Base-by-base conservation (phyloP, 495 filamentous ascomycete species). In the Penicillium manginii region DNA sequence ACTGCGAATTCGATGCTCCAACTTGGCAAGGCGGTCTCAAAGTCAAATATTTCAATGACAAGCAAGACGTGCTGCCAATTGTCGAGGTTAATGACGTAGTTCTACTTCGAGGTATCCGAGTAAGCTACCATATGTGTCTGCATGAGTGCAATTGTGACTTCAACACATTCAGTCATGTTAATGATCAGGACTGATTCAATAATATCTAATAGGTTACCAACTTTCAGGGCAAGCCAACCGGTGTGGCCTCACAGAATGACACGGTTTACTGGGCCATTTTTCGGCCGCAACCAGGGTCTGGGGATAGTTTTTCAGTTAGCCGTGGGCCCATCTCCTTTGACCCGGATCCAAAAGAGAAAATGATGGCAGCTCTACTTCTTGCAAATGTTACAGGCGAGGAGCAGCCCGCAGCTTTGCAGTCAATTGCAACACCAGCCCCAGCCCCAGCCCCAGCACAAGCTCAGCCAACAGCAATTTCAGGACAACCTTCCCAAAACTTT, bases 1-100 rank as follows among this genome's bases (percentile, higher is more conserved):
- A 84, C 59, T 57, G 53, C 0, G 62, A 74, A 14, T 65, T 76
- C 11, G 69, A 75, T 56, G 59, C 54, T 14, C 62, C 67, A 37
- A 52, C 46, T 40, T 73, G 76, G 69, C 26, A 37, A 33, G 70
- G 74, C 26, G 78, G 81, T 15, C 65, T 84, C 19, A 81, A 75
- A 60, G 61, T 84, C 56, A 81, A 76, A 47, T 83, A 76, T 59
- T 85, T 85, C 63, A 77, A 72, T 50, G 65, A 74, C 14, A 63
- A 71, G 31, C 62, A 70, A 33, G 65, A 52, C 31, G 39, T 63
- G 8, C 58, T 84, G 15, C 83, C 83, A 11, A 54, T 58, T 40
- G 63, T 78, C 32, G 42, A 70, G 18, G n/a, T 61, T 10, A 71
- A 78, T 12, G 82, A 84, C 65, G 78, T 84, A 43, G 63, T 83